phyloP scores from a whole-genome alignment of 306 rosid species.

The Casuarina cunninghamiana region DNA sequence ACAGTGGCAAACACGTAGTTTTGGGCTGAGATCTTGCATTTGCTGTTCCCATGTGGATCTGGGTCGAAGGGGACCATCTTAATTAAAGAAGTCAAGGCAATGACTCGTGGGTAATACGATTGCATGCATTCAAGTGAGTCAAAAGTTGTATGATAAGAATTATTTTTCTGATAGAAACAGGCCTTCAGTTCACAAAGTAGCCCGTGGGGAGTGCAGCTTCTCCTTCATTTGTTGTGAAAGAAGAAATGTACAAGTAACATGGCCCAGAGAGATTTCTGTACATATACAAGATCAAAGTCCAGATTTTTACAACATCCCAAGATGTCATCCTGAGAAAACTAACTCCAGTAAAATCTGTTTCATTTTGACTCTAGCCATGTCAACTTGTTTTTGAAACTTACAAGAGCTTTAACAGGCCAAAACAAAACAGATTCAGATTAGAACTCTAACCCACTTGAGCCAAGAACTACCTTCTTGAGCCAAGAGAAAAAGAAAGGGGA shows the following conservation, averaged over 20 bases:
- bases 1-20: slow-evolving; percentile 39
- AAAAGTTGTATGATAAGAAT: too few species aligned
- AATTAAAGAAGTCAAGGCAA: neutral
- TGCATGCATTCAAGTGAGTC: too few species aligned
- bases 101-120: too few species aligned
- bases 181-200: neutral
- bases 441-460: slow-evolving; percentile 31
- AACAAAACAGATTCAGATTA: slow-evolving; percentile 43
- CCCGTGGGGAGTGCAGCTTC: neutral
- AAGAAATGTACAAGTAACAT: slow-evolving; percentile 20
- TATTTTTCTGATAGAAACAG: too few species aligned
- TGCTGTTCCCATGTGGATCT: neutral
- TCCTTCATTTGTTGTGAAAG: neutral
- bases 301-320: slow-evolving; percentile 28
- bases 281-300: slow-evolving; percentile 34
- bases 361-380: slow-evolving; percentile 28
- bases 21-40: neutral
- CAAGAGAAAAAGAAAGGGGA: neutral
- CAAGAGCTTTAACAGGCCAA: slow-evolving; percentile 30
- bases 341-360: slow-evolving; percentile 38
- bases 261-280: slow-evolving; percentile 25
- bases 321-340: slow-evolving; percentile 36
- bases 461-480: too few species aligned
- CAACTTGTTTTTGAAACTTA: slow-evolving; percentile 2
- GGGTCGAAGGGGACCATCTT: neutral